These are phyloP conservation scores for Diaporthe sp. DNA, from an alignment of 2,329 filamentous ascomycete genomes.

Conservation along the genomic window DNA sequence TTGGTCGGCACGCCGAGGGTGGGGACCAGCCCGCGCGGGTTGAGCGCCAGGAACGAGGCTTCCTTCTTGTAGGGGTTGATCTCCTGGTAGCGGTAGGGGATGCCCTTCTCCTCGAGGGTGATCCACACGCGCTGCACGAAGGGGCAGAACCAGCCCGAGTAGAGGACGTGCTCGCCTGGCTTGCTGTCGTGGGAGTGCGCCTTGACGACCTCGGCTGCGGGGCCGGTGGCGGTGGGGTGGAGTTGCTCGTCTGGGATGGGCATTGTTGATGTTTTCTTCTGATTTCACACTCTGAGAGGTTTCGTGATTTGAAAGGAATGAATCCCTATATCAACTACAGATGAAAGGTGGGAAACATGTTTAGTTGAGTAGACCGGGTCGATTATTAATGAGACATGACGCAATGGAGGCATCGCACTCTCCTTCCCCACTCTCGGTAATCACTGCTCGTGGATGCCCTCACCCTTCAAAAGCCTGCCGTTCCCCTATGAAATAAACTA, in stretches of 20 bases:
- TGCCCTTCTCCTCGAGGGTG: slow-evolving; percentile 77
- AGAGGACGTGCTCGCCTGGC: slow-evolving; percentile 59
- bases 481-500: too few relatives aligned
- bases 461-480: not conserved
- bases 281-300: not conserved
- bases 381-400: slow-evolving; percentile 26
- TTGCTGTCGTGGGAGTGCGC: slow-evolving; percentile 51
- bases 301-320: not conserved
- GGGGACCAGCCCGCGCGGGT: slow-evolving; percentile 81
- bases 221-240: slow-evolving; percentile 60
- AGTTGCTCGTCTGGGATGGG: slow-evolving; percentile 52
- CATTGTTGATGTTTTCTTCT: slow-evolving; percentile 48
- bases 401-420: slow-evolving; percentile 1
- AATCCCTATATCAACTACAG: too few relatives aligned
- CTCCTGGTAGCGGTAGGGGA: slow-evolving; percentile 80
- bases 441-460: not conserved
- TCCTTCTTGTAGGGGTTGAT: slow-evolving; percentile 83
- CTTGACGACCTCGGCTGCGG: slow-evolving; percentile 60
- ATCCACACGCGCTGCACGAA: slow-evolving; percentile 79
- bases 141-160: slow-evolving; percentile 79
- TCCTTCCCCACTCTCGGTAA: slow-evolving; percentile 18
- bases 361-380: not conserved
- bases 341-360: not conserved
- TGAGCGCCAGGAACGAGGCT: slow-evolving; percentile 74
- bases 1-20: slow-evolving; percentile 67